Base-by-base conservation (phyloP, 2,329 filamentous ascomycete genomes). In the Paecilomyces dactylethromorphus region DNA sequence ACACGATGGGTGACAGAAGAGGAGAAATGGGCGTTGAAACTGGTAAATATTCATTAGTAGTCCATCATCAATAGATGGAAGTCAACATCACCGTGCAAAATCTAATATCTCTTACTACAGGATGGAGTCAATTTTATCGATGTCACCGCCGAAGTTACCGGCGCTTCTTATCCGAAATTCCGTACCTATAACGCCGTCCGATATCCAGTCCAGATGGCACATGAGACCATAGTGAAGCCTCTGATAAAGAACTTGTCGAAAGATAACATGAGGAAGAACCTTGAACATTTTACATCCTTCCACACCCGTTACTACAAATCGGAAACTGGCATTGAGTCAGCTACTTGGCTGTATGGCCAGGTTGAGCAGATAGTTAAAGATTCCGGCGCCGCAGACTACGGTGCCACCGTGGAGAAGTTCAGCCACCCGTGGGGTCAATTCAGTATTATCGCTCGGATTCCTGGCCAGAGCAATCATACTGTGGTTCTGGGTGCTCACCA, bases 41-140 rank as follows among this genome's bases (percentile, higher is more conserved):
- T 91, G 66, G 92, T 95, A 82, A 82, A 31, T 26, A 12, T 29
- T 21, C 22, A 18, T 15, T 45, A 7, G 39, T 58, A 51, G 31
- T 39, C 15, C 26, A 32, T 52, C 15, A 13, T 32, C 26, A 32
- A 49, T 55, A 21, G 52, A 54, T 32, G 22, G 15, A 22, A n/a
- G 18, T 45, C 35, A 8, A 8, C 15, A 45, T 45, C n/a, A 45
- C 11, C 11, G 7, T 45, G n/a, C 39, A 45, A 10, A 18, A 45
- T 45, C 39, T 18, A 45, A 33, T 57, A 11, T 8, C 1, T 45
- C 29, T 52, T 54, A 31, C 57, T 61, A 45, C 67, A 95, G 91
- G 83, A 90, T 71, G 92, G 92, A 68, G 82, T 87, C 65, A 89
- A 87, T 69, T 97, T 97, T 81, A 95, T 97, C 83, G 93, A 97